Base-by-base conservation (phyloP, 345 rosid species). In the Xanthoceras sorbifolium region DNA sequence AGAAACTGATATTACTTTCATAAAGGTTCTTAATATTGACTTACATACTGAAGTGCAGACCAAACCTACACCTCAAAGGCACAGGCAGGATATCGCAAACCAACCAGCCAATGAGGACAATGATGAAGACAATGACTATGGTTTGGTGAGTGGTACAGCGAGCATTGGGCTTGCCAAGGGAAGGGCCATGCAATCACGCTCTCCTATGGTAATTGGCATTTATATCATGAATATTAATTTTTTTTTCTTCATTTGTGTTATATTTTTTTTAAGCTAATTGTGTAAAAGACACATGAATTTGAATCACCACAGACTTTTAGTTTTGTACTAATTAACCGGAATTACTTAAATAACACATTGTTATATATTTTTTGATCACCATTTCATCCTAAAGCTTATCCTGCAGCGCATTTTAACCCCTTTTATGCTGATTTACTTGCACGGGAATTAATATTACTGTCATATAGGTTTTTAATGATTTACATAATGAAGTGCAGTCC, bases 81-180 rank as follows among this genome's bases (percentile, higher is more conserved):
- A 79, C 25, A 76, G 73, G 3, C 14, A 72, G 38, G 76, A 63
- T 69, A 63, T 68, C 36, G 54, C 55, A 28, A 72, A 25, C 60
- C 84, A 61, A 36, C 42, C 79, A 15, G 2, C 75, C n/a, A 84
- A 84, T 76, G 83, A 85, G 40, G 87, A 82, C 3, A 78, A 82
- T 28, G 82, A 80, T 60, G 86, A 80, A 64, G 88, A 87, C 44
- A 85, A 68, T 78, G 79, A 34, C 67, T 57, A 71, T 64, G 73
- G 57, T 57, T 22, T 23, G 65, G 71, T 81, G 76, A 65, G 83
- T 61, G 76, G 82, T 48, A 64, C 73, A 17, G 75, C 81, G 72
- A 82, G 83, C 77, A 76, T 83, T 15, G 86, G 87, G 80, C 80
- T 82, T 57, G 44, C 85, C 74, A 74, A 79, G 77, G 86, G 85